Base-by-base conservation (phyloP, 306 rosid species). In the Arachis stenosperma region DNA sequence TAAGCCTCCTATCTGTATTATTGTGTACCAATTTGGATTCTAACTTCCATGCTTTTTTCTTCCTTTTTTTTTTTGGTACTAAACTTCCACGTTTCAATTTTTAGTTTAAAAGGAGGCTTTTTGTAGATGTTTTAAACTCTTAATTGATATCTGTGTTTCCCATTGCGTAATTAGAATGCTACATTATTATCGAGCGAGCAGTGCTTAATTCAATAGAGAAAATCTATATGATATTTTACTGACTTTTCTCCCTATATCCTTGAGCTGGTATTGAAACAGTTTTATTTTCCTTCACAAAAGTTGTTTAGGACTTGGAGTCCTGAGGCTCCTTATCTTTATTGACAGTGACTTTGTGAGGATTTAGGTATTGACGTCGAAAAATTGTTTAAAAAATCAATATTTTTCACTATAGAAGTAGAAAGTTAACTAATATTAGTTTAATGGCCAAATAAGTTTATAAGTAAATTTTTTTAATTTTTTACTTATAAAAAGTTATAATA, bases 141-240 rank as follows among this genome's bases (percentile, higher is more conserved):
- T 2, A 77, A 78, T 86, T 73, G 70, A 50, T 69, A 71, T 67
- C 70, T 81, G 72, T 74, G 83, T 78, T 84, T 80, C 83, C 81
- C 79, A 61, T 74, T 81, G 82, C 87, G 80, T 74, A 73, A 80
- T 75, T 88, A 82, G 90, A 84, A 78, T 74, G 83, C 79, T 83
- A 77, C 81, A 72, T 77, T 76, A 72, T 77, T 76, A 64, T 79
- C 79, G 67, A 63, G 88, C 81, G 69, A 74, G 50, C 81, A 76
- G 57, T 78, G 75, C 66, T 62, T 30, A 72, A 73, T 82, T 83
- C 68, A 46, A 56, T 37, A 70, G 69, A 27, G 65, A 48, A 40
- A 47, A 64, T 71, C 65, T 9, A 56, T 63, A 52, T 39, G 62
- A 27, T 44, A 67, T 70, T 55, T 55, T 83, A 79, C 65, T 64